These are phyloP conservation scores for Prunus mume DNA, from an alignment of 306 rosid genomes.

Conservation along the genomic window DNA sequence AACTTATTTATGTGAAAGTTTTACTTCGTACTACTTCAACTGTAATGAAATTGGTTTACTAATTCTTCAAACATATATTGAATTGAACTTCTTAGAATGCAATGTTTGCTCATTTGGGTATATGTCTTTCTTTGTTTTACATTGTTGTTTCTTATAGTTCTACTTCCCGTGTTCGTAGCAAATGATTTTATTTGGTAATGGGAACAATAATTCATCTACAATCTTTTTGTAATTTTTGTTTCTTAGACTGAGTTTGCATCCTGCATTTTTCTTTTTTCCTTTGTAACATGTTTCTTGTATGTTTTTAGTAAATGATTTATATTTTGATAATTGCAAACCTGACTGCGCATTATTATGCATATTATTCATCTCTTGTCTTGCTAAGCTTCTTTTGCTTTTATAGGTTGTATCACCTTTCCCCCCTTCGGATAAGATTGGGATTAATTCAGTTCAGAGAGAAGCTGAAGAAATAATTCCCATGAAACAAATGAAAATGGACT, in stretches of 20 bases:
- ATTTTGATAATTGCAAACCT: not conserved
- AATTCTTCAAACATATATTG: not conserved
- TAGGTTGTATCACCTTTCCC: conserved; percentile 76
- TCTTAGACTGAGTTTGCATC: not conserved
- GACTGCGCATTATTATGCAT: not conserved
- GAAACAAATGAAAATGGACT: conserved; percentile 97
- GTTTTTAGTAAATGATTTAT: not conserved
- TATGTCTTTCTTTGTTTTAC: too few species aligned
- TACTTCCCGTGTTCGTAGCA: too few species aligned
- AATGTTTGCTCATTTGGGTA: too few species aligned
- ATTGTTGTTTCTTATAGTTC: too few species aligned
- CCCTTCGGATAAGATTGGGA: conserved; percentile 85
- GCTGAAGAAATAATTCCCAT: conserved; percentile 83
- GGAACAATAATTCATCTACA: not conserved
- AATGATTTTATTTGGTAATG: too few species aligned
- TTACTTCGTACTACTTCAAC: not conserved
- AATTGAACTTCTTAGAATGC: too few species aligned
- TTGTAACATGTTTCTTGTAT: not conserved
- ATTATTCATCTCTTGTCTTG: not conserved
- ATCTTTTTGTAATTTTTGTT: not conserved
- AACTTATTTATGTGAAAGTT: not conserved
- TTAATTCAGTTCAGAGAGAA: conserved; percentile 90
- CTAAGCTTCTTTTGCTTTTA: not conserved
- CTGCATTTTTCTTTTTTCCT: not conserved
- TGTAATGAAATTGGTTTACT: not conserved